These are phyloP conservation scores for Nannizziopsis arthrosporioides DNA, from an alignment of 2,329 filamentous ascomycete genomes.

Conservation along the genomic window DNA sequence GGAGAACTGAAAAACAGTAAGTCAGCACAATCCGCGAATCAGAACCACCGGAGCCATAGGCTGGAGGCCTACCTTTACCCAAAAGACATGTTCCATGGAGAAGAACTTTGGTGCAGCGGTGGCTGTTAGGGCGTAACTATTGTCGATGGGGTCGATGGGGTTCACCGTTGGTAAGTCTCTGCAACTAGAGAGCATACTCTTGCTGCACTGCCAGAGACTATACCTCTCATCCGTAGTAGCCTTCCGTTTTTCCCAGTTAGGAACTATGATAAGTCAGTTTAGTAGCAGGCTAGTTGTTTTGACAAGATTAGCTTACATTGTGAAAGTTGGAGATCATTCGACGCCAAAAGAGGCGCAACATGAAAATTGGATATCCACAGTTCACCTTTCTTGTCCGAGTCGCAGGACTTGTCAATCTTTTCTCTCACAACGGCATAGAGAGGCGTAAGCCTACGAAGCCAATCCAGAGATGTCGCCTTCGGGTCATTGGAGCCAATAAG, in stretches of 20 bases:
- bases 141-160: constrained; percentile 25
- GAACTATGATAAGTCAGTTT: constrained; percentile 22
- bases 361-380: constrained; percentile 41
- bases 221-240: constrained; percentile 34
- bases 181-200: constrained; percentile 35
- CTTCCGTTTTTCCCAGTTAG: constrained; percentile 36
- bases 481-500: constrained; percentile 35
- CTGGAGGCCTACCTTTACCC: constrained; percentile 35
- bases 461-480: constrained; percentile 31
- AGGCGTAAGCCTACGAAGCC: constrained; percentile 38
- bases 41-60: neutral
- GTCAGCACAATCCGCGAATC: constrained; percentile 13
- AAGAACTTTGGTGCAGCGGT: constrained; percentile 39
- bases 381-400: constrained; percentile 29
- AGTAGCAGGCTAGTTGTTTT: neutral
- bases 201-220: constrained; percentile 39
- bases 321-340: constrained; percentile 39
- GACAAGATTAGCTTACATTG: constrained; percentile 27
- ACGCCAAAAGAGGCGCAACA: constrained; percentile 38
- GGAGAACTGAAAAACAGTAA: constrained; percentile 28
- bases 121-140: constrained; percentile 32
- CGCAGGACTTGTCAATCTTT: constrained; percentile 33
- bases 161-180: constrained; percentile 29
- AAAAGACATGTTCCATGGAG: constrained; percentile 40
- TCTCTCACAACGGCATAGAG: constrained; percentile 34